Percentiles rank a stretch among this genome's conserved stretches.
phyloP scores from a whole-genome alignment of 495 filamentous ascomycete genomes.

The Cenococcum geophilum region DNA sequence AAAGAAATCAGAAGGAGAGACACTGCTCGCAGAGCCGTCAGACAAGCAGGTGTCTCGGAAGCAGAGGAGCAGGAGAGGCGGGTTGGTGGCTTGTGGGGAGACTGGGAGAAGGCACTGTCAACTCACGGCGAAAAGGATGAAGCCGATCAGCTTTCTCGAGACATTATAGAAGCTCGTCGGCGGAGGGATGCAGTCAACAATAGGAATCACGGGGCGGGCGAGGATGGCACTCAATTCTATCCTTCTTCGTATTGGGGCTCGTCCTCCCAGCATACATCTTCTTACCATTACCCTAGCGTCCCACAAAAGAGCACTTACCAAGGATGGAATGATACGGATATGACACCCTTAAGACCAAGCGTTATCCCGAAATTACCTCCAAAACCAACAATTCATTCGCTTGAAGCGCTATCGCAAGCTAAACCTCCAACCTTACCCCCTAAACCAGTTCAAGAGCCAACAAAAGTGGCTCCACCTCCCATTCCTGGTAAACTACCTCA shows the following conservation, averaged over 20 bases:
- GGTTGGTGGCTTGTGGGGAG: conserved; percentile 51
- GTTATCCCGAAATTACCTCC: conserved; percentile 16
- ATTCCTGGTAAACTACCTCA: conserved; percentile 34
- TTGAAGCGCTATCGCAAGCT: conserved; percentile 9
- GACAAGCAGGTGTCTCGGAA: conserved; percentile 48
- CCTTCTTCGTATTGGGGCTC: not conserved
- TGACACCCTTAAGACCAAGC: conserved; percentile 4
- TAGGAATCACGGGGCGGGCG: not conserved
- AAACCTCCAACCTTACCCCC: conserved; percentile 27
- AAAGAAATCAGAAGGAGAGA: conserved; percentile 67
- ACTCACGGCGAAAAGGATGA: conserved; percentile 24
- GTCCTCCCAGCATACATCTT: conserved; percentile 10
- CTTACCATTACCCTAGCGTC: conserved; percentile 29
- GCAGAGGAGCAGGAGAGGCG: conserved; percentile 39
- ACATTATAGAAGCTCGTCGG: conserved; percentile 22
- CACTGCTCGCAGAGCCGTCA: conserved; percentile 49
- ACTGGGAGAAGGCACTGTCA: conserved; percentile 44
- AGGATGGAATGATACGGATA: conserved; percentile 9
- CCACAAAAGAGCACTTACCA: conserved; percentile 24
- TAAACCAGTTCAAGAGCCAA: conserved; percentile 34
- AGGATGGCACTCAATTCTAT: conserved; percentile 9
- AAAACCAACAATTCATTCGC: conserved; percentile 15
- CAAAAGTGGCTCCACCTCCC: conserved; percentile 39
- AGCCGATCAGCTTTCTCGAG: conserved; percentile 34
- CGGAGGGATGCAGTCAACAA: conserved; percentile 18